Base-by-base conservation (phyloP, 257 asterid species). In the Rhazya stricta region DNA sequence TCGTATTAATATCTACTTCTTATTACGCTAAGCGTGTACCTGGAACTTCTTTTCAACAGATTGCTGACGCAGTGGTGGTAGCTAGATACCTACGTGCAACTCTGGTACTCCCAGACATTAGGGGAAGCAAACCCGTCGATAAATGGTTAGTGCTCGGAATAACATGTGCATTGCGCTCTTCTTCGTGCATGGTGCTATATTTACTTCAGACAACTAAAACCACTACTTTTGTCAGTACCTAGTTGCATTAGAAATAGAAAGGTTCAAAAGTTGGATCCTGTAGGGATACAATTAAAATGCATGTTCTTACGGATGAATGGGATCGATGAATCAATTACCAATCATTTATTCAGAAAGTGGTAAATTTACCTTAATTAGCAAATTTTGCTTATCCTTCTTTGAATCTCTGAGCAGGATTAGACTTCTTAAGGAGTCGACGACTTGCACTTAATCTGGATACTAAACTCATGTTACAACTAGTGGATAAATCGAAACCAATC, bases 41-140 rank as follows among this genome's bases (percentile, higher is more conserved):
- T 68, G 68, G 65, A 46, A 29, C 74, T 54, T 81, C 69, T 69
- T 51, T 71, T 82, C 60, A 75, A 73, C 88, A 95, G 99, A 85
- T 95, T 79, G 82, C 99, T 69, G 99, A 92, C 81, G 99, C 99
- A 15, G 96, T 92, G 54, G 96, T 91, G 74, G 95, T 95, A 65
- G 99, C 98, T 39, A 89, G 92, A 82, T 90, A 86, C 80, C 91
- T 95, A 62, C 89, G 87, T 16, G 99, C 99, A 75, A 89, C 92
- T 73, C 96, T 95, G 80, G 91, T 95, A 16, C 84, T 95, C 81
- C 99, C 99, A 48, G 99, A 92, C 78, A 88, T 95, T 62, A 86
- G 98, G 84, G 99, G 96, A 86, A 90, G 82, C 79, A 79, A 84
- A 71, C 91, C 98, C 66, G 94, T 94, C 50, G 97, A 90, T 76